Base-by-base conservation (phyloP, 1,284 basidiomycete species). In the Laetiporus sulphureus region DNA sequence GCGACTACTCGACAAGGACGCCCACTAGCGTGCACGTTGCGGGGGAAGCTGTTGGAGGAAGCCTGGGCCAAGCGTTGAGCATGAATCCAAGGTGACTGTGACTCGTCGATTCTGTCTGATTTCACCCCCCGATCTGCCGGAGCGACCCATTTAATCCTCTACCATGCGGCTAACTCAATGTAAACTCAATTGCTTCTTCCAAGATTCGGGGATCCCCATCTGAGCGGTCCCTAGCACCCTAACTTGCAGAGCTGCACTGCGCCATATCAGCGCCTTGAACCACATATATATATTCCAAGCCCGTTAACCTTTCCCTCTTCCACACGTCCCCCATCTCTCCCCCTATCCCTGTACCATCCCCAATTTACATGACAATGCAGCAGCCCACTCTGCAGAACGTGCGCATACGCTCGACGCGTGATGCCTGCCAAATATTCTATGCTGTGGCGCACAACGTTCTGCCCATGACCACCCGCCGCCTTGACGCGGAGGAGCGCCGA, bases 351-450 rank as follows among this genome's bases (percentile, higher is more conserved):
- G 40, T 38, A 45, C 37, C 31, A 32, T 37, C 30, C 42, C 38
- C 40, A 39, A 30, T 33, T 38, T 41, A 16, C 29, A 40, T 47
- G 47, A 34, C 57, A 46, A 65, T 65, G 63, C 84, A 88, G 58
- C 73, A 70, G 41, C 85, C 84, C 33, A 88, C 84, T 39, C 71
- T 88, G 34, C 72, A 74, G 46, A 80, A 80, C 58, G 75, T 83
- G 22, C 79, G 82, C 58, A 82, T 88, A 50, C 77, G 82, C 53
- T 83, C 81, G 1, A 83, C 82, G 12, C 73, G 80, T 45, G 85
- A 89, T 60, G 85, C 86, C 15, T 71, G 83, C 39, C 79, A 83
- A 46, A 78, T 89, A 51, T 89, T 89, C 63, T 71, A 82, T 56
- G 86, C 76, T 39, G 84, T 87, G 46, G 79, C 82, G 1, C 70